Percentiles rank a stretch among this genome's conserved stretches.
These are phyloP conservation scores for Xylariaceae sp. DNA, from an alignment of 2,329 filamentous ascomycete genomes.

Conservation along the genomic window DNA sequence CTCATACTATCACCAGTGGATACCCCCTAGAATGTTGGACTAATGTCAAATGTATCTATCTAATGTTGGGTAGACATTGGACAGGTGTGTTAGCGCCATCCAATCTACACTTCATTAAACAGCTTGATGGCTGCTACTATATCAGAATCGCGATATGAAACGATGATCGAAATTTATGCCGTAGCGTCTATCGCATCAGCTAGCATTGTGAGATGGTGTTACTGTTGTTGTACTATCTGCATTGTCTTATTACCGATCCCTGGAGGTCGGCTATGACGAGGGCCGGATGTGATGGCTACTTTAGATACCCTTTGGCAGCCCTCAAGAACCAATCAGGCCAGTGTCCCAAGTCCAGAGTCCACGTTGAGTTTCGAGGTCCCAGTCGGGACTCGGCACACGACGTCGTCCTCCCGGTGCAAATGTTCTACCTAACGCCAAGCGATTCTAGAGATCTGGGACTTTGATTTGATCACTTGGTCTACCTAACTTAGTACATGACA, in stretches of 20 bases:
- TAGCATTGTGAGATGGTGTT: not conserved
- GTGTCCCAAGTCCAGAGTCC: too few relatives aligned
- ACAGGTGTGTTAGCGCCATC: not conserved
- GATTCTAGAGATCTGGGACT: too few relatives aligned
- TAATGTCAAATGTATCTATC: conserved; percentile 2
- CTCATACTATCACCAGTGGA: not conserved
- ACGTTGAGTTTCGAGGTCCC: too few relatives aligned
- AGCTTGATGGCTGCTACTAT: not conserved
- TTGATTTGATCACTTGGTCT: not conserved
- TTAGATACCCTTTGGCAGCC: too few relatives aligned
- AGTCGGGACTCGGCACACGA: too few relatives aligned
- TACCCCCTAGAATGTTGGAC: not conserved
- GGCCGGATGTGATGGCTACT: too few relatives aligned
- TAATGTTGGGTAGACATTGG: not conserved
- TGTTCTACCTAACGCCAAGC: too few relatives aligned
- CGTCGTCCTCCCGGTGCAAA: too few relatives aligned
- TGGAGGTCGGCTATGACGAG: too few relatives aligned
- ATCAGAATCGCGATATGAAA: not conserved
- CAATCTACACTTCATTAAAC: not conserved
- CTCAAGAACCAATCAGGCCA: too few relatives aligned
- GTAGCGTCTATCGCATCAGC: not conserved
- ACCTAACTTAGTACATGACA: not conserved
- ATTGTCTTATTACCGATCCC: too few relatives aligned
- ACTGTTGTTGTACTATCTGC: not conserved
- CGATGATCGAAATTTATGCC: not conserved